These are phyloP conservation scores for Yamadazyma triangularis DNA, from an alignment of 1,139 yeast genomes.

Conservation along the genomic window DNA sequence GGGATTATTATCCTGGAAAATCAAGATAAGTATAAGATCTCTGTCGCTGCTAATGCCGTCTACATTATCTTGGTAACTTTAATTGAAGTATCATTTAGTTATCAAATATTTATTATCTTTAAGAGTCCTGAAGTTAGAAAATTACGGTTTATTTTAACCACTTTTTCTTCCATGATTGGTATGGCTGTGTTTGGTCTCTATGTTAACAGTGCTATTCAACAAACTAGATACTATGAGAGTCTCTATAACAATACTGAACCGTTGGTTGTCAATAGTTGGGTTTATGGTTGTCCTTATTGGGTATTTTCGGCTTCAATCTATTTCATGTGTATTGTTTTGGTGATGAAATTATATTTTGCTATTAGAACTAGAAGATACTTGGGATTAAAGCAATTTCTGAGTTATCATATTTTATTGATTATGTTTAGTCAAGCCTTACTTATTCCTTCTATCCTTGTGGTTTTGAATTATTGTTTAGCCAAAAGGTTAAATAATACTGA, in stretches of 20 bases:
- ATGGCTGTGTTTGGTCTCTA: constrained; percentile 45
- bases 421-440: constrained; percentile 82
- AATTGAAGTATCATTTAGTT: constrained; percentile 61
- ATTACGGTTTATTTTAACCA: constrained; percentile 37
- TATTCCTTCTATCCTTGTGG: constrained; percentile 67
- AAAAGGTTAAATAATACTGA: constrained; percentile 8
- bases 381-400: constrained; percentile 79
- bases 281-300: constrained; percentile 50
- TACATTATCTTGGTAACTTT: constrained; percentile 54
- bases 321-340: constrained; percentile 54
- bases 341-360: constrained; percentile 61
- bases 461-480: constrained; percentile 39
- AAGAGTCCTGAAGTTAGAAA: constrained; percentile 43
- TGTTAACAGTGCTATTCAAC: constrained; percentile 29
- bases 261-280: constrained; percentile 18
- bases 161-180: constrained; percentile 40
- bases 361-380: constrained; percentile 65
- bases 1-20: constrained; percentile 26
- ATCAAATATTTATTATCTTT: constrained; percentile 70
- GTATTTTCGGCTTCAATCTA: constrained; percentile 67
- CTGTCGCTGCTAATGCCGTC: constrained; percentile 57
- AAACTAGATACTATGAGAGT: constrained; percentile 12
- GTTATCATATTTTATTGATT: constrained; percentile 72
- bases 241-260: constrained; percentile 9
- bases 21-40: constrained; percentile 25